Base-by-base conservation (phyloP, 441 rosid species). In the Kokia cookei region DNA sequence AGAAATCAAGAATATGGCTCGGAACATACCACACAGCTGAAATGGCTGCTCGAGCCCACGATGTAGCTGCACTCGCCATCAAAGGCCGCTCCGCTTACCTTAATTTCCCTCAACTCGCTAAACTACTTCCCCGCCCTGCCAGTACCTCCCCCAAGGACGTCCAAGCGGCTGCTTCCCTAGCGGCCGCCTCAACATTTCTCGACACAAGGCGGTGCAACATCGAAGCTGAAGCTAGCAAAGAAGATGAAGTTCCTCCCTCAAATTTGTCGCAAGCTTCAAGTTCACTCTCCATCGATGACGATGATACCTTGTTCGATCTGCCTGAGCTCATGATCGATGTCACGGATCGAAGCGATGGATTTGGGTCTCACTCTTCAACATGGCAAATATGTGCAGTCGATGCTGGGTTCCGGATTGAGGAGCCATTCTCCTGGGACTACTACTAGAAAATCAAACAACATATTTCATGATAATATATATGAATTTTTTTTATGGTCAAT, bases 41-140 rank as follows among this genome's bases (percentile, higher is more conserved):
- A 75, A 91, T 89, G 96, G 96, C 96, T 2, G 93, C 93, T 78
- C 86, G 93, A 55, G 96, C 96, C 27, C 96, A 91, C 32, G 96
- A 91, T 45, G 96, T 89, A 1, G 96, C 96, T 0, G 86, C 93
- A 10, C 80, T 89, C 45, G 96, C 96, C 74, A 89, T 91, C 61
- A 91, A 91, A 81, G 96, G 96, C 27, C 10, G 78, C 63, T 74
- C 85, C n/a, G 93, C 96, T 69, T 81, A 53, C 73, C 90, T 91
- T 51, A 91, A 91, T 76, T 91, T 91, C 74, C 96, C 96, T 5
- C 81, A 84, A 19, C 47, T 86, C 2, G 85, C 84, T 1, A 54
- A 55, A 6, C 79, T 78, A 26, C 85, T 91, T 53, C 96, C 96
- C 7, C 88, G 89, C 32, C 93, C 96, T 26, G 71, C 68, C 64